Base-by-base conservation (phyloP, 1,284 basidiomycete species). In the Cutaneotrichosporon sp. region DNA sequence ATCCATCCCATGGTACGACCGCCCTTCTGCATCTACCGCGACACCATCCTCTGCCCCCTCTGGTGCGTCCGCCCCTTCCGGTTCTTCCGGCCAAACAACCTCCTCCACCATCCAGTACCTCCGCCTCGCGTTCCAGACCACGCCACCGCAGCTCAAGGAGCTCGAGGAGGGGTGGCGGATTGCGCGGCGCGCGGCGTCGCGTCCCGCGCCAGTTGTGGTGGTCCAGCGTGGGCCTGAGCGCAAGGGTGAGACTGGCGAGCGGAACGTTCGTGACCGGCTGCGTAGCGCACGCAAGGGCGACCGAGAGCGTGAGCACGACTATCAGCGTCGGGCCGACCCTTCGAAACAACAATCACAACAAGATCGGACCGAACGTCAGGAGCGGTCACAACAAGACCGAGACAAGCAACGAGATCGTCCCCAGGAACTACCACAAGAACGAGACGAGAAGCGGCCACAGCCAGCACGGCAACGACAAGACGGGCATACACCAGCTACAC, bases 131-230 rank as follows among this genome's bases (percentile, higher is more conserved):
- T 63, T 68, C n/a, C 64, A 69, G 20, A 69, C 69, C 11, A 78
- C 76, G 14, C 76, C 76, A 14, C 60, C 63, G 13, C 59, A 56
- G 38, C 64, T 78, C 42, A 64, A 68, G 54, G 64, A 59, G 50
- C 67, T 72, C 10, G 73, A 74, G 59, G 64, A 46, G 22, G 70
- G 69, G 55, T 79, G 78, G 73, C 68, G 69, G 42, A 65, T 55
- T 34, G 38, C 38, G 24, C 59, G 59, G 22, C 24, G 45, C 13
- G 24, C 38, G 25, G 51, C 29, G 43, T 13, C 36, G 62, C 55
- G 60, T 61, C 36, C 34, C 2, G 22, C 20, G 1, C 52, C 52
- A n/a, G 52, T 29, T 22, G 52, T 42, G 3, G 36, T 42, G 16
- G 68, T 56, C 20, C 24, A 34, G n/a, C 34, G 46, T 18, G 11